These are phyloP conservation scores for Irpex sp. DNA, from an alignment of 1,284 basidiomycete species.

Conservation along the genomic window DNA sequence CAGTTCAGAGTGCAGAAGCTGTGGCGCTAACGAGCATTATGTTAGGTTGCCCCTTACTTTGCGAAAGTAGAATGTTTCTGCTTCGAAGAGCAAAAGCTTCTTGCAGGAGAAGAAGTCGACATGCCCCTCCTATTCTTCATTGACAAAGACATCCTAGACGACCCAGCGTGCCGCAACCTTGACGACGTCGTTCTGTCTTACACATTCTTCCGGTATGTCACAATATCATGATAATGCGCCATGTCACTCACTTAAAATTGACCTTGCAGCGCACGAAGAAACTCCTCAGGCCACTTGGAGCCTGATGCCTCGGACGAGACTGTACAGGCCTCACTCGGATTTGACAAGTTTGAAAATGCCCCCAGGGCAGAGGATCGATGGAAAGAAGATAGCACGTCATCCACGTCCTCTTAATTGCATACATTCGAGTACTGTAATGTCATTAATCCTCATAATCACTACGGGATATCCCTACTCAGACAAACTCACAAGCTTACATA, in stretches of 20 bases:
- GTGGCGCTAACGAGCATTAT: background rate
- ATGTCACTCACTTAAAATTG: conserved; percentile 4
- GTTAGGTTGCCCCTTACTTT: conserved; percentile 95
- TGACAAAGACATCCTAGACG: conserved; percentile 93
- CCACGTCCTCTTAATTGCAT: background rate
- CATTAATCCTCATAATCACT: background rate
- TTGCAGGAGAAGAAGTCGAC: conserved; percentile 96
- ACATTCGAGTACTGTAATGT: background rate
- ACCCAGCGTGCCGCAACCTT: conserved; percentile 82
- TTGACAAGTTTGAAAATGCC: conserved; percentile 54
- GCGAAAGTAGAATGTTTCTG: conserved; percentile 99
- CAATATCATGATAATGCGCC: conserved; percentile 1
- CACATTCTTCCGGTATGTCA: conserved; percentile 89
- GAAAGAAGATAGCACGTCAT: background rate
- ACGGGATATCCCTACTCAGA: background rate
- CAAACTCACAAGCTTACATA: too few relatives aligned
- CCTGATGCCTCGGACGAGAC: conserved; percentile 81
- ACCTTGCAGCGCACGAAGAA: conserved; percentile 69
- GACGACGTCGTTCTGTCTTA: conserved; percentile 94
- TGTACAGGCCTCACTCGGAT: conserved; percentile 77
- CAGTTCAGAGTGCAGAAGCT: background rate
- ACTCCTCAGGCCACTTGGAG: conserved; percentile 77
- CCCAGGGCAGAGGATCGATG: conserved; percentile 27
- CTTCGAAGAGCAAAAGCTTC: conserved; percentile 96
- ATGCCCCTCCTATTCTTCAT: conserved; percentile 99